phyloP scores from a whole-genome alignment of 2,329 filamentous ascomycete genomes.

The Xylariaceae sp. region DNA sequence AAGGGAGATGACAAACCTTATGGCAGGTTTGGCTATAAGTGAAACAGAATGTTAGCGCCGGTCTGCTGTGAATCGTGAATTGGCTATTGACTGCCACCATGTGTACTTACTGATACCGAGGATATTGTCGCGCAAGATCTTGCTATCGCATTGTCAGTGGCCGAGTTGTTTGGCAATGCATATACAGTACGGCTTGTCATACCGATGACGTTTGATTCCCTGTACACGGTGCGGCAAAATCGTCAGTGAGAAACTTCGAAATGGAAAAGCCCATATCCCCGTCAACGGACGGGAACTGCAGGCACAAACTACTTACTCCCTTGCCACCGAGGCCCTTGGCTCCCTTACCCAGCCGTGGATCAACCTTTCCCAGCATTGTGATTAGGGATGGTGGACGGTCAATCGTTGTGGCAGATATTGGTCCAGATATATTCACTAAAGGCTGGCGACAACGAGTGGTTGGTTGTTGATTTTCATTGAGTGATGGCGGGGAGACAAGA shows the following conservation, averaged over 20 bases:
- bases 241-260: not conserved
- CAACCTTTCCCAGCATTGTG: conserved; percentile 2
- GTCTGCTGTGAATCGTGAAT: not conserved
- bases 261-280: not conserved
- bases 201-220: conserved; percentile 27
- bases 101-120: conserved; percentile 28
- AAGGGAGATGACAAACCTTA: conserved; percentile 41
- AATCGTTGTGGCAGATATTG: too few species aligned
- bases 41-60: conserved; percentile 14
- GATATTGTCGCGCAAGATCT: conserved; percentile 31
- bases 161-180: conserved; percentile 1
- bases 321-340: conserved; percentile 24
- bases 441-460: too few species aligned
- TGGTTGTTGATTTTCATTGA: too few species aligned
- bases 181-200: conserved; percentile 4
- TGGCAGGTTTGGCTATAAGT: conserved; percentile 46
- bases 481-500: too few species aligned
- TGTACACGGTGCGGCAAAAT: conserved; percentile 11
- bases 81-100: not conserved
- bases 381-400: not conserved
- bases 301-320: conserved; percentile 15
- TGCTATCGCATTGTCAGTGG: conserved; percentile 17
- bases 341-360: conserved; percentile 19
- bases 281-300: not conserved
- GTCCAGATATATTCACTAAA: too few species aligned